A percentile compares a stretch with the other conserved stretches of the same genome.
phyloP scores from a whole-genome alignment of 2,329 filamentous ascomycete genomes.

The Claviceps sp. region DNA sequence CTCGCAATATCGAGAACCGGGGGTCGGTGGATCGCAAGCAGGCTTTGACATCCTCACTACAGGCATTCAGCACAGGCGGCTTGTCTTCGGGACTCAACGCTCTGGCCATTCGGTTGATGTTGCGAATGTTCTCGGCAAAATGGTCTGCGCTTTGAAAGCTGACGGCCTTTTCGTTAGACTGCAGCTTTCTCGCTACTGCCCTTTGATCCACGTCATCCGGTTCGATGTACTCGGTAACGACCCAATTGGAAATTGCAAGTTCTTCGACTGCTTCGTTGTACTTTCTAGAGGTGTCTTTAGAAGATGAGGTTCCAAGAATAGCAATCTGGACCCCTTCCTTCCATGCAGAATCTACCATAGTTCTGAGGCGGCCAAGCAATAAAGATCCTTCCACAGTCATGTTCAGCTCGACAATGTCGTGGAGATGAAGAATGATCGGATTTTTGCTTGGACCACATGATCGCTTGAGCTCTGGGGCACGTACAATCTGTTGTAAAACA shows the following conservation, averaged over 20 bases:
- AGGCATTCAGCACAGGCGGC: constrained; percentile 7
- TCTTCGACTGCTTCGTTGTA: constrained; percentile 27
- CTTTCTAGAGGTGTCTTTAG: constrained; percentile 32
- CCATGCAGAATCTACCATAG: constrained; percentile 59
- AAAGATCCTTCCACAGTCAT: constrained; percentile 54
- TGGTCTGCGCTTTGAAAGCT: constrained; percentile 24
- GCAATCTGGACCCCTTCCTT: constrained; percentile 57
- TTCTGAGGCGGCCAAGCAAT: constrained; percentile 57
- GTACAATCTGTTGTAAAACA: constrained; percentile 42
- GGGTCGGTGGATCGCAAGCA: constrained; percentile 15
- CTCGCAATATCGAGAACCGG: constrained; percentile 17
- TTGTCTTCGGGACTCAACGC: constrained; percentile 18
- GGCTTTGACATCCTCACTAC: constrained; percentile 12
- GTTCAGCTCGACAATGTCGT: constrained; percentile 69
- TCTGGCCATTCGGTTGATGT: constrained; percentile 33
- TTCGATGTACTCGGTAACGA: constrained; percentile 23
- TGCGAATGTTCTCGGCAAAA: constrained; percentile 31
- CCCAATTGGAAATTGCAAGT: constrained; percentile 28
- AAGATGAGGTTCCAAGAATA: constrained; percentile 65
- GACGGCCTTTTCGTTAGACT: neutral
- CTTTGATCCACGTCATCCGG: constrained; percentile 14
- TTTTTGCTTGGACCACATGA: constrained; percentile 19
- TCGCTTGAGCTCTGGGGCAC: constrained; percentile 27
- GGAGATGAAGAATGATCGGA: constrained; percentile 60
- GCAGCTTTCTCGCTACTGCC: neutral